Evolutionary conservation across 2,329 filamentous ascomycete species (phyloP).

Genomic region (Microdochium nivale): DNA sequence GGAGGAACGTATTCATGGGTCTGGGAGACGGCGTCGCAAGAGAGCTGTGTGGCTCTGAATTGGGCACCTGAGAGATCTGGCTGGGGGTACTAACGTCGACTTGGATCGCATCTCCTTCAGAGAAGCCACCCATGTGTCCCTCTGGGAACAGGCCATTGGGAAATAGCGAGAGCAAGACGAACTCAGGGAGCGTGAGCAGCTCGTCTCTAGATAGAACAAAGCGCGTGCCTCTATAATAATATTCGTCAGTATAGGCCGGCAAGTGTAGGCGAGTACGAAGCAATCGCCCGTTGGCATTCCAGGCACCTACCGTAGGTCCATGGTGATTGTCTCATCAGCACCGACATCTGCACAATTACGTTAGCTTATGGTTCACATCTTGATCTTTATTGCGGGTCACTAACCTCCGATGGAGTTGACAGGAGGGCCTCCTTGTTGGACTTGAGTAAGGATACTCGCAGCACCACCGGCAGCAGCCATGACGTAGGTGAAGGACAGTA

Average conservation of each 20-base stretch:
- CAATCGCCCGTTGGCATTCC: not conserved
- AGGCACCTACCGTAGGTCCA: slow-evolving; percentile 74
- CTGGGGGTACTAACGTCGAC: slow-evolving; percentile 72
- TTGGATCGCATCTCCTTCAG: slow-evolving; percentile 89
- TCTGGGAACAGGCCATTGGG: slow-evolving; percentile 97
- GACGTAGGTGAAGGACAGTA: slow-evolving; percentile 87
- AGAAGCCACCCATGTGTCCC: slow-evolving; percentile 86
- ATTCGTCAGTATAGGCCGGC: not conserved
- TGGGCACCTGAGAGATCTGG: slow-evolving; percentile 15
- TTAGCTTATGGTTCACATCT: slow-evolving; percentile 3
- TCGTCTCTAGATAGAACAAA: slow-evolving; percentile 95
- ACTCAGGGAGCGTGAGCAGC: slow-evolving; percentile 89
- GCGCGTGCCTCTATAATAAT: slow-evolving; percentile 62
- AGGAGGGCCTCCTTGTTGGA: slow-evolving; percentile 85
- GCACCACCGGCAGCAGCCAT: slow-evolving; percentile 97
- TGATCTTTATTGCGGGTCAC: slow-evolving; percentile 10
- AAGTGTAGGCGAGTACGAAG: slow-evolving; percentile 14
- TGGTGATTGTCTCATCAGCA: slow-evolving; percentile 87
- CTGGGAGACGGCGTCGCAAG: slow-evolving; percentile 5
- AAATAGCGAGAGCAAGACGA: slow-evolving; percentile 93
- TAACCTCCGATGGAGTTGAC: slow-evolving; percentile 83
- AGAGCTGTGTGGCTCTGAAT: slow-evolving; percentile 11
- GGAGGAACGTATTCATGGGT: slow-evolving; percentile 7
- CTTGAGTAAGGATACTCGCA: slow-evolving; percentile 98
- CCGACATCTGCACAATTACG: slow-evolving; percentile 55